Percentiles rank a stretch among this genome's conserved stretches.
These are phyloP conservation scores for Populus pruinosa DNA, from an alignment of 345 rosid genomes.

Conservation along the genomic window DNA sequence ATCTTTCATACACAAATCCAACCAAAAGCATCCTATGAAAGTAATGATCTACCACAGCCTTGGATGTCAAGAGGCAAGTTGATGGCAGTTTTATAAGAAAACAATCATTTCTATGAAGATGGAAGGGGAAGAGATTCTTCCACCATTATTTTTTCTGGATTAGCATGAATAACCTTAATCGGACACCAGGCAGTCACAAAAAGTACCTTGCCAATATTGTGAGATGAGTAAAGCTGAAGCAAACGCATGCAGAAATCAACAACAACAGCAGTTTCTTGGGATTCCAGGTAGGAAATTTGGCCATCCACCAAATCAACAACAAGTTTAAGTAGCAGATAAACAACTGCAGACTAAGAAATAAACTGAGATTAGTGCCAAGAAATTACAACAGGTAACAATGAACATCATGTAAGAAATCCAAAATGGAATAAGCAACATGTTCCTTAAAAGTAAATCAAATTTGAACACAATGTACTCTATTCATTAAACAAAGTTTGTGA, in stretches of 20 bases:
- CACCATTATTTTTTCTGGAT: slow-evolving; percentile 3
- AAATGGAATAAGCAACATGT: background rate
- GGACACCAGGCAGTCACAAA: slow-evolving; percentile 2
- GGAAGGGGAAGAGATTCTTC: background rate
- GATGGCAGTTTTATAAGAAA: background rate
- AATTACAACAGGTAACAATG: background rate
- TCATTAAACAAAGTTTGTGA: slow-evolving; percentile 1
- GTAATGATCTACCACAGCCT: background rate
- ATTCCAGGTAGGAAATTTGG: slow-evolving; percentile 86
- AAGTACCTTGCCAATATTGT: slow-evolving; percentile 92
- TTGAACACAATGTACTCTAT: background rate
- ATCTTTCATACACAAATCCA: background rate
- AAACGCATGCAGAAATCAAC: slow-evolving; percentile 86
- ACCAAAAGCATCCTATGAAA: background rate
- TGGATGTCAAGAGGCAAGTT: background rate
- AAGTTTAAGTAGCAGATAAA: slow-evolving; percentile 86
- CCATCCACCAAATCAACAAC: slow-evolving; percentile 97
- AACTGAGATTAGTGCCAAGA: slow-evolving; percentile 18
- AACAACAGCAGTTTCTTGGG: slow-evolving; percentile 69
- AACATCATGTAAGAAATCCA: background rate
- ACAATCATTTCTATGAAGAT: background rate
- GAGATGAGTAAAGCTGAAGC: slow-evolving; percentile 91
- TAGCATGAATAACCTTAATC: background rate
- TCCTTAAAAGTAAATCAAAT: slow-evolving; percentile 1
- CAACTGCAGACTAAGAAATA: slow-evolving; percentile 78